Conservation (phyloP, 768 basidiomycete genomes). For the Mycena haematopus region DNA sequence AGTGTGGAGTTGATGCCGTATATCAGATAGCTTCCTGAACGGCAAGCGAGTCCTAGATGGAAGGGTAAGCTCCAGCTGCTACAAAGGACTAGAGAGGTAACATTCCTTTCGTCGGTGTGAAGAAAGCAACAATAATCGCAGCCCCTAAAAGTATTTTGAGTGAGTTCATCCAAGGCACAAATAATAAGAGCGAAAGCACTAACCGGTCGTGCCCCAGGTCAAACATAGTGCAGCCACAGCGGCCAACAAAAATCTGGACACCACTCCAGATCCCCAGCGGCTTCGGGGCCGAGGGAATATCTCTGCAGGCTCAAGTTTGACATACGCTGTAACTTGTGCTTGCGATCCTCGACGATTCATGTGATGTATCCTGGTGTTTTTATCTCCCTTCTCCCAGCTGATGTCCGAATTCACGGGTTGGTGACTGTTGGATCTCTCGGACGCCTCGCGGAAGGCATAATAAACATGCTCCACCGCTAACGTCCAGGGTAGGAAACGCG, state of each 20-base stretch:
- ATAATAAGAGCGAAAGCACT: not conserved
- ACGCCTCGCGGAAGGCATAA: slow-evolving; percentile 34
- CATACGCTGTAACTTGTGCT: slow-evolving; percentile 23
- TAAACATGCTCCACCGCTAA: slow-evolving; percentile 35
- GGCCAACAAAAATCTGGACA: slow-evolving; percentile 31
- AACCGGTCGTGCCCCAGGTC: slow-evolving; percentile 32
- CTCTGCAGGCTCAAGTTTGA: slow-evolving; percentile 1
- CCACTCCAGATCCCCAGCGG: slow-evolving; percentile 24
- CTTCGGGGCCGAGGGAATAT: slow-evolving; percentile 11
- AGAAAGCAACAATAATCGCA: slow-evolving; percentile 31
- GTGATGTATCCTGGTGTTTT: slow-evolving; percentile 4
- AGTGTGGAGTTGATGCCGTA: slow-evolving; percentile 41
- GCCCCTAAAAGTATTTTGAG: slow-evolving; percentile 13
- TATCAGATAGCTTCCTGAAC: slow-evolving; percentile 39
- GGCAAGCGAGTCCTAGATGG: slow-evolving; percentile 41
- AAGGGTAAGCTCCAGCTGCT: not conserved
- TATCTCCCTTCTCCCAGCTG: slow-evolving; percentile 30
- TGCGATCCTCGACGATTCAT: slow-evolving; percentile 23
- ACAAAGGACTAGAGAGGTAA: not conserved
- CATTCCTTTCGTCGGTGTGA: slow-evolving; percentile 32
- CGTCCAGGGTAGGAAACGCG: slow-evolving; percentile 39
- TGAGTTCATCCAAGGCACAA: not conserved
- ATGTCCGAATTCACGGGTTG: slow-evolving; percentile 28
- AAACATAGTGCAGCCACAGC: slow-evolving; percentile 27
- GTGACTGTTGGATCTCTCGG: slow-evolving; percentile 28